These are phyloP conservation scores for Dioscorea zingiberensis DNA, from an alignment of 106 monocot genomes.

Conservation along the genomic window DNA sequence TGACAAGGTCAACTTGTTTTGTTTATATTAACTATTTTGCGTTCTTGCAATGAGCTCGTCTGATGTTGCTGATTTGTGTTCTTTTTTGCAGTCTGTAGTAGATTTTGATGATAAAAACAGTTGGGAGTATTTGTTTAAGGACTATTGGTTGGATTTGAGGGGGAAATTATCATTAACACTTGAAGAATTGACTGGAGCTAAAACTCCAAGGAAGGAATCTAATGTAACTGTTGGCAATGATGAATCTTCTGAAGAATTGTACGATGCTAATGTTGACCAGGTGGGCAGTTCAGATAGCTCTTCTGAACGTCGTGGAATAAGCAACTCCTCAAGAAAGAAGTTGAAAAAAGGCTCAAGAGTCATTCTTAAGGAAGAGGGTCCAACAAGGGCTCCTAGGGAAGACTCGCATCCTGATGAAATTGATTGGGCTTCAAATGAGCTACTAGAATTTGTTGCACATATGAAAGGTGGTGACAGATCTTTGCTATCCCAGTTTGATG, in stretches of 20 bases:
- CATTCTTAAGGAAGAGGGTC: conserved; percentile 12
- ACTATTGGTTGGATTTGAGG: conserved; percentile 86
- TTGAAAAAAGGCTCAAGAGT: conserved; percentile 23
- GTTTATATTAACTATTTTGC: too few relatives aligned
- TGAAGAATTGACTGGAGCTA: conserved; percentile 67
- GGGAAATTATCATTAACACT: conserved; percentile 65
- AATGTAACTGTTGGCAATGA: conserved; percentile 18
- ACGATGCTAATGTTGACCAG: conserved; percentile 30
- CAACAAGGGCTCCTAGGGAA: conserved; percentile 17
- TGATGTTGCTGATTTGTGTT: too few relatives aligned
- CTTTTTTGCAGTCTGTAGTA: conserved; percentile 10
- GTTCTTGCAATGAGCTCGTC: too few relatives aligned
- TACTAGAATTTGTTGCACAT: conserved; percentile 83
- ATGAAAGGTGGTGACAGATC: conserved; percentile 82
- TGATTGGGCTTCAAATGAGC: conserved; percentile 91
- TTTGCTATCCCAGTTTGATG: conserved; percentile 73
- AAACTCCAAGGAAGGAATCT: conserved; percentile 37
- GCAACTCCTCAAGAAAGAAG: conserved; percentile 30
- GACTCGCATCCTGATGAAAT: conserved; percentile 22
- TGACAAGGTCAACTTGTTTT: too few relatives aligned
- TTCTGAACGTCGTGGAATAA: conserved; percentile 28
- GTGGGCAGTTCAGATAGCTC: conserved; percentile 52
- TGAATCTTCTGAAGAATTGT: conserved; percentile 48
- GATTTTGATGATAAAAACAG: conserved; percentile 89
- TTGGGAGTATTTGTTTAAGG: conserved; percentile 88